phyloP scores from a whole-genome alignment of 139 green algal species.

The Picochlorum costavermella region DNA sequence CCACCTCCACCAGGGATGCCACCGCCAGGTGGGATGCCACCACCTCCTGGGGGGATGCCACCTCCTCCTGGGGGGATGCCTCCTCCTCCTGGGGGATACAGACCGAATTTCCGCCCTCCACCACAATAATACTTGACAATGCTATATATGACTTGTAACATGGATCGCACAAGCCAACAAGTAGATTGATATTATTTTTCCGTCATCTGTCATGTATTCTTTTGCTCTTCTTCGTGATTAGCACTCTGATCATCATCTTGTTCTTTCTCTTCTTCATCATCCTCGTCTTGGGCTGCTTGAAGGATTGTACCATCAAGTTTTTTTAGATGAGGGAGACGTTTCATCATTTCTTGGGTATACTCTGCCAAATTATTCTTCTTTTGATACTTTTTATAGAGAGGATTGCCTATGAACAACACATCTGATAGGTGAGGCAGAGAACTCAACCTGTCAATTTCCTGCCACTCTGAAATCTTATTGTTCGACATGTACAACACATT shows the following conservation, averaged over 20 bases:
- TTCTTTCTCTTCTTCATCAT: constrained; percentile 13
- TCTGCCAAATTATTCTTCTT: constrained; percentile 48
- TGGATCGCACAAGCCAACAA: too few species aligned
- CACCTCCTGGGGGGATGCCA: neutral
- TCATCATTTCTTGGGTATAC: constrained; percentile 70
- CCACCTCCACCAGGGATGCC: constrained; percentile 12
- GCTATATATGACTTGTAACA: too few species aligned
- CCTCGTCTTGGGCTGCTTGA: constrained; percentile 72
- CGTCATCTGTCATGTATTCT: too few species aligned
- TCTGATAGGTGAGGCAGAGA: constrained; percentile 63
- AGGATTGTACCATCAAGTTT: constrained; percentile 86
- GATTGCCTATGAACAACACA: constrained; percentile 82
- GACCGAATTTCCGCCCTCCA: neutral
- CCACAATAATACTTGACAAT: too few species aligned
- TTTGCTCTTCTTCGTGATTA: too few species aligned
- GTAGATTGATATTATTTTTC: too few species aligned
- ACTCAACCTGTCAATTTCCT: constrained; percentile 66
- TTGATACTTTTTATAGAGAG: constrained; percentile 67
- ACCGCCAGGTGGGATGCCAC: constrained; percentile 18
- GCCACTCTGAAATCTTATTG: constrained; percentile 76
- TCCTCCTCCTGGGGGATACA: constrained; percentile 1
- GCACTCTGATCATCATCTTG: neutral
- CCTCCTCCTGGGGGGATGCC: neutral
- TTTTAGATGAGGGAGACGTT: constrained; percentile 52
- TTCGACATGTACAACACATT: constrained; percentile 78